Evolutionary conservation across 495 filamentous ascomycete species (phyloP), one percentile per base, ranked within the genome.

Genomic region (Aspergillus baeticus): DNA sequence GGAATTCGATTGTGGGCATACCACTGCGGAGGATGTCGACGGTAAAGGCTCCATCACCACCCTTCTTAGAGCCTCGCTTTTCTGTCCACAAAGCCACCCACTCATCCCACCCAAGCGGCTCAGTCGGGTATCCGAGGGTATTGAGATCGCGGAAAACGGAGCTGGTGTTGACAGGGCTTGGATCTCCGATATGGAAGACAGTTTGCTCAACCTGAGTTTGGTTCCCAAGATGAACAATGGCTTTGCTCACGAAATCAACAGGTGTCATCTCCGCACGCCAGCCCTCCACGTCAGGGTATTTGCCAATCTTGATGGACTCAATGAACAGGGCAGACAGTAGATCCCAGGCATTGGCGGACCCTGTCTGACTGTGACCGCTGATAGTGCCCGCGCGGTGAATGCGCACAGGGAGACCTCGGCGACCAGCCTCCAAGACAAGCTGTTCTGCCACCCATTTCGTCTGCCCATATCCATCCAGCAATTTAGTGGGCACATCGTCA

Each of bases 211-310:
- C 69, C 11, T 81, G 64, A 1, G 70, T 78, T 38, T 85, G 74
- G 11, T 81, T 79, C 35, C 78, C 73, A 43, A 88, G 78, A 36
- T 83, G 77, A 29, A 86, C 63, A 53, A 89, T 87, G 0, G 82
- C 77, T 57, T 81, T 81, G 67, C 81, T 85, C 51, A 88, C 82
- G 51, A 87, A 87, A 67, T 89, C 85, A 2, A 86, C 86, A 0
- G 86, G 86, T 2, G 86, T 87, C 84, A 87, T 87, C 69, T 89
- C 86, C 0, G 83, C 84, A 23, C 81, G 79, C 85, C 86, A 88
- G 48, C 82, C 84, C 34, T 82, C 74, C 20, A 87, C 81, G 50
- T 86, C 79, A 0, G 85, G 85, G 5, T 77, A 78, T 50, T 79
- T 80, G 18, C 85, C 84, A 0, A 89, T 61, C 26, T 81, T 78